These are phyloP conservation scores for Dalbergia cochinchinensis DNA, from an alignment of 306 rosid species.

Conservation along the genomic window DNA sequence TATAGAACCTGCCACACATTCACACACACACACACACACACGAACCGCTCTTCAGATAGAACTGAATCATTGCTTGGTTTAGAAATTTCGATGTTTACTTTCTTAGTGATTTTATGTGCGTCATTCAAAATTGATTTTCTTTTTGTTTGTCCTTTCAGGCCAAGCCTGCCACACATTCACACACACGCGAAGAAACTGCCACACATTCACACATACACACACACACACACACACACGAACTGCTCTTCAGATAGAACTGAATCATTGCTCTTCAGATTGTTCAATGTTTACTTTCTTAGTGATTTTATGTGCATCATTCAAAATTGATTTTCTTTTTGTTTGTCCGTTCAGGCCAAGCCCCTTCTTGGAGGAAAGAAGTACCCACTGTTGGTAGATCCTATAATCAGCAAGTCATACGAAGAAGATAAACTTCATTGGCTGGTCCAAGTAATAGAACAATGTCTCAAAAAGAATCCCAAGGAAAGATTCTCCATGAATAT, in stretches of 20 bases:
- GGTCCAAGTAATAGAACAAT: slow-evolving; percentile 45
- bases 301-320: neutral
- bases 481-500: slow-evolving; percentile 53
- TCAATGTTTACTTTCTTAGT: neutral
- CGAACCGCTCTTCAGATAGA: no score
- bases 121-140: neutral
- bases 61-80: neutral
- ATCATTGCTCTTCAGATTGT: neutral
- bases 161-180: no score
- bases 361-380: slow-evolving; percentile 52
- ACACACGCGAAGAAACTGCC: no score
- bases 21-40: no score
- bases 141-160: slow-evolving; percentile 43
- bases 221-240: no score
- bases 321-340: neutral
- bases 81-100: neutral
- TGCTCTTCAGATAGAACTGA: neutral
- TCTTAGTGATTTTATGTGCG: slow-evolving; percentile 16
- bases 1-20: no score
- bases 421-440: slow-evolving; percentile 54
- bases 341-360: slow-evolving; percentile 51
- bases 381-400: slow-evolving; percentile 50
- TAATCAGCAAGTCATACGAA: slow-evolving; percentile 48
- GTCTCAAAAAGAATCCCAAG: slow-evolving; percentile 61
- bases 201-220: no score